Conservation (phyloP, 1,284 basidiomycete species). For the Spongispora temasekensis region DNA sequence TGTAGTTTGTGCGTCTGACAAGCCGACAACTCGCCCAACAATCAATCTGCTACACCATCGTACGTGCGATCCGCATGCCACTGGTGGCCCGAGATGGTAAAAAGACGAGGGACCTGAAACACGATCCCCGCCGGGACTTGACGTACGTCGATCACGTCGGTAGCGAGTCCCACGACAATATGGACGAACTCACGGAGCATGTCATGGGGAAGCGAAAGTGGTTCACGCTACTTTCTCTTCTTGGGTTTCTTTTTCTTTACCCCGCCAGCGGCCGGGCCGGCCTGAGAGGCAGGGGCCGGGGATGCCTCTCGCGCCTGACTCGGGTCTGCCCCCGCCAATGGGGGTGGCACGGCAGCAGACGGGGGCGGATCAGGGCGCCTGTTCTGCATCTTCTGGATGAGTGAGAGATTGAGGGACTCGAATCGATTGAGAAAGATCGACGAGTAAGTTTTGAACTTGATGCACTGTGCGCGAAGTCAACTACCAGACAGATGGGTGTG, state of each 20-base stretch:
- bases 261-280: conserved; percentile 38
- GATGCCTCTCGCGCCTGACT: conserved; percentile 28
- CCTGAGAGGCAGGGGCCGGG: conserved; percentile 25
- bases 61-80: not conserved
- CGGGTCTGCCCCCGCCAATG: conserved; percentile 18
- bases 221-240: conserved; percentile 49
- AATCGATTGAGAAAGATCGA: conserved; percentile 94
- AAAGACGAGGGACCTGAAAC: conserved; percentile 1
- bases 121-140: conserved; percentile 4
- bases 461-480: conserved; percentile 57
- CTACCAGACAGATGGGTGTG: not conserved
- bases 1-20: conserved; percentile 10
- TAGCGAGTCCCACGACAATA: not conserved
- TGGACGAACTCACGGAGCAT: conserved; percentile 13
- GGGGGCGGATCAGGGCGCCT: conserved; percentile 35
- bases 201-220: conserved; percentile 3
- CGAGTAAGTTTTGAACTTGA: conserved; percentile 93
- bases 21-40: conserved; percentile 2
- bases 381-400: conserved; percentile 85
- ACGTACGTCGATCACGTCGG: conserved; percentile 7
- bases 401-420: conserved; percentile 82
- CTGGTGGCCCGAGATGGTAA: no score
- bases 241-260: conserved; percentile 58
- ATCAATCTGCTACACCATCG: conserved; percentile 5
- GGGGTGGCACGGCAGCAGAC: conserved; percentile 17